These are phyloP conservation scores for Stellera chamaejasme DNA, from an alignment of 345 rosid species.

Conservation along the genomic window DNA sequence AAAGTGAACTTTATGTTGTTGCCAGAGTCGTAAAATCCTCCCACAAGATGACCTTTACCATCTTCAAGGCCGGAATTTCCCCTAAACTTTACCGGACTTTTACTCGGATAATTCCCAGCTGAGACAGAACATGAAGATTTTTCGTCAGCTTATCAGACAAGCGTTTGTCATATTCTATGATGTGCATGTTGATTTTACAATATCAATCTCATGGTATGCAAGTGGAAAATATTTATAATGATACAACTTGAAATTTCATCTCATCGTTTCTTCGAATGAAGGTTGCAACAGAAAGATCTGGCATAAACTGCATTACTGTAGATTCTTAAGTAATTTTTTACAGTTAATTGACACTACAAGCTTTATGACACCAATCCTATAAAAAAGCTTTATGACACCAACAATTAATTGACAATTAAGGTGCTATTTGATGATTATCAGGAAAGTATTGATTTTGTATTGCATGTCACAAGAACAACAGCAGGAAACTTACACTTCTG, in stretches of 20 bases:
- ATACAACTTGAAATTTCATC: too few relatives aligned
- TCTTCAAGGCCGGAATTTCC: slow-evolving; percentile 45
- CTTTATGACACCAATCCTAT: neutral
- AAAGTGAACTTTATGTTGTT: slow-evolving; percentile 53
- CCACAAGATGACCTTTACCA: slow-evolving; percentile 37
- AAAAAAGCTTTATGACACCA: too few relatives aligned
- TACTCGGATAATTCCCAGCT: slow-evolving; percentile 44
- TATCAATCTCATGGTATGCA: too few relatives aligned
- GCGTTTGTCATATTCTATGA: too few relatives aligned
- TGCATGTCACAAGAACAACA: neutral
- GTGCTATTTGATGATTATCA: neutral
- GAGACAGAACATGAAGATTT: slow-evolving; percentile 9
- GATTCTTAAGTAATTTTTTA: too few relatives aligned
- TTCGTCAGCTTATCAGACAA: too few relatives aligned
- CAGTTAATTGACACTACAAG: too few relatives aligned
- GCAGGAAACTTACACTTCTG: slow-evolving; percentile 37
- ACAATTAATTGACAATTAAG: neutral
- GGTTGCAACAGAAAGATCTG: too few relatives aligned
- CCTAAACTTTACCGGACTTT: slow-evolving; percentile 40
- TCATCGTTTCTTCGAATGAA: too few relatives aligned
- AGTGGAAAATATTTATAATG: too few relatives aligned
- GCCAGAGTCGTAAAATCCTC: slow-evolving; percentile 66
- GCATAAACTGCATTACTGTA: too few relatives aligned
- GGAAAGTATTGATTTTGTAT: neutral
- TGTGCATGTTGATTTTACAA: too few relatives aligned